Base-by-base conservation (phyloP, 352 stramenopile species). In the Phytophthora macrochlamydospora region DNA sequence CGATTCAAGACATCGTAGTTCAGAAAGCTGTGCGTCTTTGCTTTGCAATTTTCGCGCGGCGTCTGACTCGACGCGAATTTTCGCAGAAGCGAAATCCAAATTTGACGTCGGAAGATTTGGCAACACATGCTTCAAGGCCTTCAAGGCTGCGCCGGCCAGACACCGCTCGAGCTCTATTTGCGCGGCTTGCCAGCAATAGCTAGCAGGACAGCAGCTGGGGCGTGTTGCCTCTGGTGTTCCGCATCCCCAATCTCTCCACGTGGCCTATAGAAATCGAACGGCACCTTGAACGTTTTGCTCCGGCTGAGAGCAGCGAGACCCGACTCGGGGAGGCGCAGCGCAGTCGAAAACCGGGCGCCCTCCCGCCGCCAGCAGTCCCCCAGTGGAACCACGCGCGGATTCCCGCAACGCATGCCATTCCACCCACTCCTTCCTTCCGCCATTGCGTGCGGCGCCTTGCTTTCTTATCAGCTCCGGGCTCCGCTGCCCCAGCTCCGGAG, bases 41-140 rank as follows among this genome's bases (percentile, higher is more conserved):
- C 43, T 49, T 29, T 49, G 43, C 43, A 49, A 49, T 7, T 8
- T 24, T 49, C 14, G 9, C 40, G 14, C 43, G 35, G 35, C 35
- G 35, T 40, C 35, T 40, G 35, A 40, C 18, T 49, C 43, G 14
- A 49, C 29, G 43, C 29, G 43, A 49, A 49, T 11, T 49, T 49
- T 49, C 43, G 43, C 43, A 49, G 43, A 49, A 49, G 18, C 18
- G 18, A 24, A 24, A 24, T 24, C 9, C 35, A 40, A 11, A 11
- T 40, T 40, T 40, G 6, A 40, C 6, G 35, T 40, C 35, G 35
- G 35, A 40, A 40, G 6, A 40, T 40, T 11, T 40, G 6, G 35
- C 6, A 40, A 6, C 35, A 40, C 35, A 40, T 40, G 35, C 35
- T 40, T 40, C 35, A 40, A 40, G 35, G 35, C 35, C 35, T 40